phyloP scores from a whole-genome alignment of 2,329 filamentous ascomycete genomes.

The Aspergillus oerlinghausenensis region DNA sequence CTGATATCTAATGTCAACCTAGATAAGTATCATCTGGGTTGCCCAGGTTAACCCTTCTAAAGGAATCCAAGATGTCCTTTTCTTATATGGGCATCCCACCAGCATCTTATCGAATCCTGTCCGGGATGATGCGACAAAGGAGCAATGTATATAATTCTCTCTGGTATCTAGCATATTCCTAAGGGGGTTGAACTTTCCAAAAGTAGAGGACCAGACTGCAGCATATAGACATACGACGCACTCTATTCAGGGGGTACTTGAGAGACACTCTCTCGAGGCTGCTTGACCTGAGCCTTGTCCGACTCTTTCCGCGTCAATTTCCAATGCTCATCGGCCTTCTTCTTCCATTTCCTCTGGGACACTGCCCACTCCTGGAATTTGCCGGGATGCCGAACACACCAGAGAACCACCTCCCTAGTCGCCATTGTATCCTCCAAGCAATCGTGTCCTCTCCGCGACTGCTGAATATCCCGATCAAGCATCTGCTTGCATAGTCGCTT shows the following conservation, averaged over 20 bases:
- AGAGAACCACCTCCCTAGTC: conserved; percentile 46
- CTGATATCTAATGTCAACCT: no score
- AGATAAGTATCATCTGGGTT: no score
- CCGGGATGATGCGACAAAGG: no score
- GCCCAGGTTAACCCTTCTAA: no score
- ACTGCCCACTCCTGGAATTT: conserved; percentile 33
- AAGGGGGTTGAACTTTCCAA: no score
- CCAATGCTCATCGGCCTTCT: not conserved
- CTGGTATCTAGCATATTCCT: not conserved
- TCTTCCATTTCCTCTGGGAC: not conserved
- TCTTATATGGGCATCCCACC: no score
- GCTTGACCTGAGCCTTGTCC: not conserved
- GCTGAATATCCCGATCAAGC: conserved; percentile 34
- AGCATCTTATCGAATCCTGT: no score
- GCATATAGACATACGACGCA: not conserved
- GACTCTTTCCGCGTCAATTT: not conserved
- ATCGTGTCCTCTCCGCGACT: conserved; percentile 39
- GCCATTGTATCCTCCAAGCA: conserved; percentile 49
- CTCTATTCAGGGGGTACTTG: not conserved
- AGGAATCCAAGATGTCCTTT: no score
- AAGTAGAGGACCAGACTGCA: not conserved
- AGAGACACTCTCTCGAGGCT: not conserved
- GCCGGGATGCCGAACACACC: conserved; percentile 39
- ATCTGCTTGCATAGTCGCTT: conserved; percentile 33
- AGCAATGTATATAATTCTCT: not conserved